These are phyloP conservation scores for Jamesozyma lodderae DNA, from an alignment of 805 yeast genomes.

Conservation along the genomic window DNA sequence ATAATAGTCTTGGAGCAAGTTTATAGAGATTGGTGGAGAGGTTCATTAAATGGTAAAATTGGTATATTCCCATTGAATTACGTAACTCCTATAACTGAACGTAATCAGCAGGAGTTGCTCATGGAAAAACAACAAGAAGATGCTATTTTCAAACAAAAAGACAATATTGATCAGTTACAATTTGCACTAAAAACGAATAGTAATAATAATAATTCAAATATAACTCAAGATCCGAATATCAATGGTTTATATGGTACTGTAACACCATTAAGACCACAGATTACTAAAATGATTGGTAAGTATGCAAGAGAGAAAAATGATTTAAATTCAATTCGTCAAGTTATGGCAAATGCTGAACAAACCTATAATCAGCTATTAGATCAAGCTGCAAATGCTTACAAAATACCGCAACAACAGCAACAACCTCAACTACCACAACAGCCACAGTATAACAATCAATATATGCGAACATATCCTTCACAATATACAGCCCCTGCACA, in stretches of 20 bases:
- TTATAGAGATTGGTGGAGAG: conserved; percentile 94
- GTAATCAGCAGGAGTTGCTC: conserved; percentile 49
- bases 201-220: conserved; percentile 25
- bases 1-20: conserved; percentile 81
- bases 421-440: conserved; percentile 1
- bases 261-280: conserved; percentile 61
- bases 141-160: conserved; percentile 42
- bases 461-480: neutral
- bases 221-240: conserved; percentile 53
- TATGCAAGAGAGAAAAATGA: conserved; percentile 74
- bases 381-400: conserved; percentile 31
- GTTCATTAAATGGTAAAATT: conserved; percentile 65
- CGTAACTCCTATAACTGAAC: conserved; percentile 68
- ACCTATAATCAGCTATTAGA: conserved; percentile 64
- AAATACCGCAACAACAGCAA: conserved; percentile 5
- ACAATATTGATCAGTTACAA: conserved; percentile 58
- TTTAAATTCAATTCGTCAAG: conserved; percentile 57
- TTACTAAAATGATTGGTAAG: conserved; percentile 69
- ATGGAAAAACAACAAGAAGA: conserved; percentile 44
- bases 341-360: conserved; percentile 58
- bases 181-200: conserved; percentile 24
- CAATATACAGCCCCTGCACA: neutral
- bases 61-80: conserved; percentile 93
- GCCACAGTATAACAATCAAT: neutral
- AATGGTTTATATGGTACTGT: conserved; percentile 65